A percentile compares a stretch with the other conserved stretches of the same genome.
phyloP scores from a whole-genome alignment of 805 yeast genomes.

The Kockiozyma suomiensis region DNA sequence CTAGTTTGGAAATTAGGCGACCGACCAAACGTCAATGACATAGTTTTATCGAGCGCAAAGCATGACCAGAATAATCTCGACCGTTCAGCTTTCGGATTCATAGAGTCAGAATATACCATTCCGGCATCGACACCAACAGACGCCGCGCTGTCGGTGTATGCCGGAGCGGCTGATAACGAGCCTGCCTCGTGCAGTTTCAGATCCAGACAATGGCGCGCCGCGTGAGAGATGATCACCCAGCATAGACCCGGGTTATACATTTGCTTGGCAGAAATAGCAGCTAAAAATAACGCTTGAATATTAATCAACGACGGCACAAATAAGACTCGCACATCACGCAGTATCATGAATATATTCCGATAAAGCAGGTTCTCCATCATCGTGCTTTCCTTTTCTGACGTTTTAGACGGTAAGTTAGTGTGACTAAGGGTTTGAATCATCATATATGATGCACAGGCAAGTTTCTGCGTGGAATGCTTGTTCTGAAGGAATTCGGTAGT shows the following conservation, averaged over 20 bases:
- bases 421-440: constrained; percentile 23
- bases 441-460: constrained; percentile 27
- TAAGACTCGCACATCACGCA: constrained; percentile 24
- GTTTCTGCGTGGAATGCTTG: constrained; percentile 19
- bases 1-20: constrained; percentile 27
- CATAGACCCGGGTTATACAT: constrained; percentile 30
- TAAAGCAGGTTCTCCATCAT: constrained; percentile 18
- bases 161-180: neutral
- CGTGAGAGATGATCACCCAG: constrained; percentile 30
- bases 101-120: constrained; percentile 12
- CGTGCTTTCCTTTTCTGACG: constrained; percentile 1
- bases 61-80: constrained; percentile 28
- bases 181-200: constrained; percentile 16
- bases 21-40: constrained; percentile 30
- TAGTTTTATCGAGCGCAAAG: constrained; percentile 20
- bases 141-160: neutral
- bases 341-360: constrained; percentile 22
- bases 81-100: constrained; percentile 18
- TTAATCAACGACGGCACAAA: constrained; percentile 24
- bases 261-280: constrained; percentile 28
- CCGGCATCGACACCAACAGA: constrained; percentile 18
- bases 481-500: constrained; percentile 11
- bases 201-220: constrained; percentile 27
- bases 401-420: neutral
- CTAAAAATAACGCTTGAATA: constrained; percentile 23